These are phyloP conservation scores for Aureobasidium sp. DNA, from an alignment of 2,329 filamentous ascomycete genomes.

Conservation along the genomic window DNA sequence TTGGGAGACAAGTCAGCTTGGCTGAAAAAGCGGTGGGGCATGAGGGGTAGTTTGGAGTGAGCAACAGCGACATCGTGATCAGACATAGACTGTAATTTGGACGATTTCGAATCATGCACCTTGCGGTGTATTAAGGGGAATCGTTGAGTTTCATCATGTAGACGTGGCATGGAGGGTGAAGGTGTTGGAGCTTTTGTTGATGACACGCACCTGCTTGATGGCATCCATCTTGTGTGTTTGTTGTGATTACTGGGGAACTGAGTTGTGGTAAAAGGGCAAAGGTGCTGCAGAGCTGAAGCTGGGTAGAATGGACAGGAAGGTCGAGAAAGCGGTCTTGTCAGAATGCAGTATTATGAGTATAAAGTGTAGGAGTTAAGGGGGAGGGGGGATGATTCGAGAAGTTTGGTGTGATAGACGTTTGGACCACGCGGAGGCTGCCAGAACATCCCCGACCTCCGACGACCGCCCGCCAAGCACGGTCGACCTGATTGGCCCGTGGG, in stretches of 20 bases:
- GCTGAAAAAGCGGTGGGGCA: conserved; percentile 12
- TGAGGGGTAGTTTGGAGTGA: conserved; percentile 1
- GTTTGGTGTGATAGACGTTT: conserved; percentile 12
- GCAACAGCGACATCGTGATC: not conserved
- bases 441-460: not conserved
- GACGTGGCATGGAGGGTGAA: not conserved
- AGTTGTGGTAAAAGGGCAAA: not conserved
- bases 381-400: conserved; percentile 1
- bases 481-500: not conserved
- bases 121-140: conserved; percentile 12
- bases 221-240: conserved; percentile 28
- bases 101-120: conserved; percentile 13
- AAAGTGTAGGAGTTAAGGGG: conserved; percentile 4
- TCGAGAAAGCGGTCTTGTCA: not conserved
- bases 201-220: conserved; percentile 32
- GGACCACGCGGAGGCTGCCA: conserved; percentile 9
- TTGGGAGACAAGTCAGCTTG: conserved; percentile 16
- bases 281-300: not conserved
- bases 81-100: conserved; percentile 11
- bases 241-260: not conserved
- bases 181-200: conserved; percentile 20
- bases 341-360: conserved; percentile 5
- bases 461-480: not conserved
- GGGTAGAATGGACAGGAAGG: not conserved
- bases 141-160: conserved; percentile 11